phyloP scores from a whole-genome alignment of 805 yeast genomes.

The Clavispora carvajalis region DNA sequence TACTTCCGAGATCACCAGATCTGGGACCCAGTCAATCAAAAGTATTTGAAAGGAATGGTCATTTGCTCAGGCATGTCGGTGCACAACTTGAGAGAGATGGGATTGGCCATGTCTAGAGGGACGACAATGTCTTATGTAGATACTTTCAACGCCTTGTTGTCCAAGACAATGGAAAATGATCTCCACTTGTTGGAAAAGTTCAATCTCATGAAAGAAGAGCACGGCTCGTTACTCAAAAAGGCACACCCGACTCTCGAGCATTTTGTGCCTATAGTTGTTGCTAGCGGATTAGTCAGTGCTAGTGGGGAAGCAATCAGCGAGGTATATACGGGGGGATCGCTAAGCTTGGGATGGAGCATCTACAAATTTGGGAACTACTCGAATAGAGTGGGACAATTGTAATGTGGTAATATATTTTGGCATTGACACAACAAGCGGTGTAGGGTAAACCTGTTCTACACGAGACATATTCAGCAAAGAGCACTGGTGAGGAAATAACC shows the following conservation, averaged over 20 bases:
- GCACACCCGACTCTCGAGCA: slow-evolving; percentile 82
- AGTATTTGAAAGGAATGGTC: slow-evolving; percentile 36
- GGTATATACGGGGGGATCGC: slow-evolving; percentile 39
- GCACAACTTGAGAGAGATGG: slow-evolving; percentile 61
- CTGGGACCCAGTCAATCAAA: slow-evolving; percentile 22
- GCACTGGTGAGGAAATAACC: no score
- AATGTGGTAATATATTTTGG: not conserved
- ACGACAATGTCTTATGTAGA: slow-evolving; percentile 41
- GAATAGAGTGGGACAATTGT: not conserved
- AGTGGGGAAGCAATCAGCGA: no score
- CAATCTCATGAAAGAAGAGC: slow-evolving; percentile 25
- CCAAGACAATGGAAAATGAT: slow-evolving; percentile 31
- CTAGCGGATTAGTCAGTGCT: slow-evolving; percentile 52
- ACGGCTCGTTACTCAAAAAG: slow-evolving; percentile 30
- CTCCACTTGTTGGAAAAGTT: slow-evolving; percentile 32
- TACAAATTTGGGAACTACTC: slow-evolving; percentile 40
- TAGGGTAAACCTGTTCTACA: no score
- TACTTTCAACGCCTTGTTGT: slow-evolving; percentile 47
- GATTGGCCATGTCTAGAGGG: slow-evolving; percentile 16
- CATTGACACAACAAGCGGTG: no score
- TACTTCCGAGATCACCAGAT: slow-evolving; percentile 42
- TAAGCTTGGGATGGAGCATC: slow-evolving; percentile 66
- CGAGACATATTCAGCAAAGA: no score
- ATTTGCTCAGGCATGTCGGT: slow-evolving; percentile 76
- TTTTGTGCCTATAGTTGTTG: slow-evolving; percentile 60